Evolutionary conservation across 805 yeast genomes (phyloP).

Genomic region (Cyberlindnera veronae): DNA sequence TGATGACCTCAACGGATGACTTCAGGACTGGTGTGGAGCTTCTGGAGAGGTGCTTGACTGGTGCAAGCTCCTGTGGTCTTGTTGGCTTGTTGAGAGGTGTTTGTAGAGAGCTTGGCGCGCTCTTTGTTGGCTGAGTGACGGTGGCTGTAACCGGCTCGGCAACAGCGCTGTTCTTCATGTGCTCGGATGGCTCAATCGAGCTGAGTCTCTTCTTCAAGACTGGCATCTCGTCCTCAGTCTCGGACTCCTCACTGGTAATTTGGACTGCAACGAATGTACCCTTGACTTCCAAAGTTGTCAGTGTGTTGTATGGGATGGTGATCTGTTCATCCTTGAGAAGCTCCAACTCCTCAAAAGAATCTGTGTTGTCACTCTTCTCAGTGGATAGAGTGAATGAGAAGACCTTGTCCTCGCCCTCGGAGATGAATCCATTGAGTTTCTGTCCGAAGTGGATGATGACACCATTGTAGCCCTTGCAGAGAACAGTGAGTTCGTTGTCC

Average conservation of each 20-base stretch:
- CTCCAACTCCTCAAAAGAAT: slow-evolving; percentile 36
- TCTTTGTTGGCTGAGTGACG: neutral
- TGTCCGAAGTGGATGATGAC: slow-evolving; percentile 62
- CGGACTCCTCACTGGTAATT: slow-evolving; percentile 41
- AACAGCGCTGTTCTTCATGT: slow-evolving; percentile 5
- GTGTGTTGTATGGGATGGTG: slow-evolving; percentile 57
- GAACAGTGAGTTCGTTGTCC: slow-evolving; percentile 44
- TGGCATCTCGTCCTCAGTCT: slow-evolving; percentile 36
- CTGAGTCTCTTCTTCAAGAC: slow-evolving; percentile 20
- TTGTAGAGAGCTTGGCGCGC: slow-evolving; percentile 3
- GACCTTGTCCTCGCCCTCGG: slow-evolving; percentile 18
- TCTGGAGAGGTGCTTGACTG: slow-evolving; percentile 14
- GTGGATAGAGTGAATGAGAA: slow-evolving; percentile 22
- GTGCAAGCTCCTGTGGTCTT: slow-evolving; percentile 8
- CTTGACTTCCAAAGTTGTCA: slow-evolving; percentile 66
- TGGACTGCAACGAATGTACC: slow-evolving; percentile 57
- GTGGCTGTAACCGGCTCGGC: neutral
- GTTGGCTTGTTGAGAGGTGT: slow-evolving; percentile 9
- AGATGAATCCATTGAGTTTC: slow-evolving; percentile 32
- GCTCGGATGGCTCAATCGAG: slow-evolving; percentile 17
- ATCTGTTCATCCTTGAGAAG: slow-evolving; percentile 63
- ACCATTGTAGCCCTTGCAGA: slow-evolving; percentile 85
- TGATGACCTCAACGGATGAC: slow-evolving; percentile 3
- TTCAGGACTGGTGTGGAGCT: slow-evolving; percentile 13
- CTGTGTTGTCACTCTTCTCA: slow-evolving; percentile 9